Base-by-base conservation (phyloP, 345 rosid genomes). In the Eucalyptus dawsonii region DNA sequence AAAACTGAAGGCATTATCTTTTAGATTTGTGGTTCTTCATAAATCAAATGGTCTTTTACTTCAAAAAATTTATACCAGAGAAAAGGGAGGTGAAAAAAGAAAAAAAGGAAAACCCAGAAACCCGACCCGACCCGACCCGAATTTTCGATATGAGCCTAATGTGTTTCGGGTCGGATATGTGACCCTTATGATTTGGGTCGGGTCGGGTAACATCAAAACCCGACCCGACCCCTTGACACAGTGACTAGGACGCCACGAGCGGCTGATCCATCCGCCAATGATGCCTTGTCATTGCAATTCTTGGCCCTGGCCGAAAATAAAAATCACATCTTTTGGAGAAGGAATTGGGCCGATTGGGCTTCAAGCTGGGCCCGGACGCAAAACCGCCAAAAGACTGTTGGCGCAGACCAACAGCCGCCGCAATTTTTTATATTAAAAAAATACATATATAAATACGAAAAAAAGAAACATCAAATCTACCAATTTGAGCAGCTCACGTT, bases 41-140 rank as follows among this genome's bases (percentile, higher is more conserved):
- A 15, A 50, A 50, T 50, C 6, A 50, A 50, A 50, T 50, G 8
- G 53, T 1, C 53, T 50, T 50, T 50, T 50, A 50, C 19, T 50
- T 50, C 53, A 50, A 50, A 50, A 50, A 50, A 50, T 6, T 15
- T 50, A 50, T 50, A 50, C 19, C 0, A 15, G 1, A 2, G 53
- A 50, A 50, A 50, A 50, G 17, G 53, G 19, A 50, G 53, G 8
- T 50, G 17, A 1, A 14, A 50, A 50, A 50, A 5, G 0, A 50
- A 4, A 5, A 2, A 4, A 49, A 49, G 4, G 5, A 40, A 40
- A 40, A 40, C 7, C 53, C 1, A 15, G 1, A 50, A 15, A 50
- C 7, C 17, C 7, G 17, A 50, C 0, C 16, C 1, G 1, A 47
- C 13, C 5, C 2, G 12, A 49, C 50, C 50, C 15, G 6, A 49